Conservation (phyloP, 768 basidiomycete species). For the Kwoniella mangroviensis region DNA sequence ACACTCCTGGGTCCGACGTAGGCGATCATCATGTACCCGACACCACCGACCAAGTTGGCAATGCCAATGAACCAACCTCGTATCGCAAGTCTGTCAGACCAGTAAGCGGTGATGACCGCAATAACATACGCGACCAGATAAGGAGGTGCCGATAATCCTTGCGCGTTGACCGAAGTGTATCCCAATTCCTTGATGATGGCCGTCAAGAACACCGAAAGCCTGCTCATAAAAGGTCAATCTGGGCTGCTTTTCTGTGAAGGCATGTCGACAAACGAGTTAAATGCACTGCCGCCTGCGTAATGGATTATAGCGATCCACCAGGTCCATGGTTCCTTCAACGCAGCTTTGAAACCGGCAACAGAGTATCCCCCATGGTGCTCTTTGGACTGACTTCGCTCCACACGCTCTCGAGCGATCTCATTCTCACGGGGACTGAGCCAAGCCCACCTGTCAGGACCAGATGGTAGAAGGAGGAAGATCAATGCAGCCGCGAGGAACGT, state of each 20-base stretch:
- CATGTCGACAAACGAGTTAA: slow-evolving; percentile 25
- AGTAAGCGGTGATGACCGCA: slow-evolving; percentile 20
- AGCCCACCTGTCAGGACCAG: slow-evolving; percentile 25
- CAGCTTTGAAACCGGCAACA: slow-evolving; percentile 6
- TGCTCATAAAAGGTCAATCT: not conserved
- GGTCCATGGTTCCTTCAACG: slow-evolving; percentile 30
- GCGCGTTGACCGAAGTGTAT: slow-evolving; percentile 31
- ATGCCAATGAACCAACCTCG: slow-evolving; percentile 30
- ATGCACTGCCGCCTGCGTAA: slow-evolving; percentile 30
- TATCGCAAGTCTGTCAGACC: slow-evolving; percentile 25
- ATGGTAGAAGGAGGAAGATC: slow-evolving; percentile 26
- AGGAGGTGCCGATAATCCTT: slow-evolving; percentile 35
- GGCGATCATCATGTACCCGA: slow-evolving; percentile 32
- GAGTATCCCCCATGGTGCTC: slow-evolving; percentile 15
- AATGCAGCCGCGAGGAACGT: slow-evolving; percentile 27
- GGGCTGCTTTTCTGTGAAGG: not conserved
- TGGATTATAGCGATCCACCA: slow-evolving; percentile 36
- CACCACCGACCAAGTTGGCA: slow-evolving; percentile 20
- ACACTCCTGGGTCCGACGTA: slow-evolving; percentile 23
- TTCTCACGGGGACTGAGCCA: slow-evolving; percentile 28
- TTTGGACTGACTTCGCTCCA: slow-evolving; percentile 16
- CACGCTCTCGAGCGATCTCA: slow-evolving; percentile 29
- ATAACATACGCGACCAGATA: slow-evolving; percentile 30
- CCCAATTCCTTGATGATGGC: slow-evolving; percentile 40
- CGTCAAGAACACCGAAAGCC: slow-evolving; percentile 28